Evolutionary conservation across 2,329 filamentous ascomycete genomes (phyloP).

Genomic region (Ramularia collo-cygni): DNA sequence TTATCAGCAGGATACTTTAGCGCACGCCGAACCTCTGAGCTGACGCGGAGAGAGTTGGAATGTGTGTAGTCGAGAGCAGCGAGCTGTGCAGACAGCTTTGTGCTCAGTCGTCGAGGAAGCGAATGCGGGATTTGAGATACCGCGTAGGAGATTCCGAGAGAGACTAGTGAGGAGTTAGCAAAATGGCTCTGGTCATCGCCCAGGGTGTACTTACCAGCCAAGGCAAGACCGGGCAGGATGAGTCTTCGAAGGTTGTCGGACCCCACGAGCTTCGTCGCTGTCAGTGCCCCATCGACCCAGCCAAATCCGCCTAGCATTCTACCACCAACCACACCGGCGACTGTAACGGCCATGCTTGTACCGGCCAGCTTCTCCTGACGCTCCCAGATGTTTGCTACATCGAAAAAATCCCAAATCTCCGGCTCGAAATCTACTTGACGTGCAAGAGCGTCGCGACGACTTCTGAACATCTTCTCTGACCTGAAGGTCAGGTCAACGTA

Average conservation of each 20-base stretch:
- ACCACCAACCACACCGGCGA: slow-evolving; percentile 77
- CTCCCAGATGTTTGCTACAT: slow-evolving; percentile 74
- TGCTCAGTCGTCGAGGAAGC: slow-evolving; percentile 74
- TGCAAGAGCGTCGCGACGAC: slow-evolving; percentile 71
- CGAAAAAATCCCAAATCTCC: slow-evolving; percentile 89
- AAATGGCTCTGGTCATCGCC: too few relatives aligned
- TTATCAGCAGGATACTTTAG: slow-evolving; percentile 82
- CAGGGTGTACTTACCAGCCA: slow-evolving; percentile 58
- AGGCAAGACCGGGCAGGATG: slow-evolving; percentile 70
- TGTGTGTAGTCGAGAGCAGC: slow-evolving; percentile 86
- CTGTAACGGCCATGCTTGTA: slow-evolving; percentile 88
- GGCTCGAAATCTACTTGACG: slow-evolving; percentile 81
- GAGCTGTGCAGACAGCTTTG: slow-evolving; percentile 77
- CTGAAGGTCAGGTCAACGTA: slow-evolving; percentile 82
- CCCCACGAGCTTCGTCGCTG: slow-evolving; percentile 71
- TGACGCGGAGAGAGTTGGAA: slow-evolving; percentile 76
- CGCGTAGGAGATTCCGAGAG: slow-evolving; percentile 71
- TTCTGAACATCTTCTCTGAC: slow-evolving; percentile 88
- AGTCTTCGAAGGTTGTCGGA: slow-evolving; percentile 74
- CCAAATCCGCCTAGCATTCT: slow-evolving; percentile 74
- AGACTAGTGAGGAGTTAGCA: slow-evolving; percentile 54
- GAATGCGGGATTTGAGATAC: slow-evolving; percentile 82
- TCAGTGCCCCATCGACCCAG: slow-evolving; percentile 83
- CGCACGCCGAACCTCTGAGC: slow-evolving; percentile 78
- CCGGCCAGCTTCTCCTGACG: slow-evolving; percentile 91